Evolutionary conservation across 1,284 basidiomycete species (phyloP).

Genomic region (Porogramme epimiltina): DNA sequence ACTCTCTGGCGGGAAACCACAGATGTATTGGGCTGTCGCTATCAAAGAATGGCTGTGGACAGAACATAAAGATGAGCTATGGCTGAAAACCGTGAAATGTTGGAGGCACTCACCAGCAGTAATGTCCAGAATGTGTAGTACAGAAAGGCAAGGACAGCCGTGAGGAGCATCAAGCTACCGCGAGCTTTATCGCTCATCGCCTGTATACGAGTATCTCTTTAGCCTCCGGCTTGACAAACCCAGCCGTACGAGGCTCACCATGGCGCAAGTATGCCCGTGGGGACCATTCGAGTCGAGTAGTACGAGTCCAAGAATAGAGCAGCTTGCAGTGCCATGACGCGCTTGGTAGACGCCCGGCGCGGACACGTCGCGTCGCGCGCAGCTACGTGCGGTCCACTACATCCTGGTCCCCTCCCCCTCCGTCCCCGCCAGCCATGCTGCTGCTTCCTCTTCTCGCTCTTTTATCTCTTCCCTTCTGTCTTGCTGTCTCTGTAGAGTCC

Average conservation of each 20-base stretch:
- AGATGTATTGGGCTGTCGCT: conserved; percentile 69
- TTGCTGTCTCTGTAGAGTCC: conserved; percentile 43
- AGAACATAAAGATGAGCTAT: neutral
- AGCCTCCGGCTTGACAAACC: too few relatives aligned
- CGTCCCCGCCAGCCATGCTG: conserved; percentile 36
- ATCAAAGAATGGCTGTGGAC: conserved; percentile 81
- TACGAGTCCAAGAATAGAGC: conserved; percentile 7
- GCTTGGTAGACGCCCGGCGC: neutral
- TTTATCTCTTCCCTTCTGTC: conserved; percentile 44
- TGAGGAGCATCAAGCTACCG: conserved; percentile 79
- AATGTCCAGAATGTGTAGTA: conserved; percentile 95
- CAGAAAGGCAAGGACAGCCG: conserved; percentile 75
- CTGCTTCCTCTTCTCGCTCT: conserved; percentile 45
- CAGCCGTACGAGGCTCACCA: too few relatives aligned
- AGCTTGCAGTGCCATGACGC: neutral
- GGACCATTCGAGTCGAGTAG: too few relatives aligned
- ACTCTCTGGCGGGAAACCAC: conserved; percentile 86
- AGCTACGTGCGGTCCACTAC: conserved; percentile 10
- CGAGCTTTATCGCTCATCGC: conserved; percentile 80
- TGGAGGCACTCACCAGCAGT: conserved; percentile 62
- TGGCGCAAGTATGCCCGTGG: too few relatives aligned
- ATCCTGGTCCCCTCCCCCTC: conserved; percentile 9
- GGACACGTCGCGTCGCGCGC: conserved; percentile 33
- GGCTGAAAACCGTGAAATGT: neutral
- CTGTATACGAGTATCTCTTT: conserved; percentile 42